Evolutionary conservation across 805 yeast genomes (phyloP).

Genomic region (Saccharomycopsis babjevae): DNA sequence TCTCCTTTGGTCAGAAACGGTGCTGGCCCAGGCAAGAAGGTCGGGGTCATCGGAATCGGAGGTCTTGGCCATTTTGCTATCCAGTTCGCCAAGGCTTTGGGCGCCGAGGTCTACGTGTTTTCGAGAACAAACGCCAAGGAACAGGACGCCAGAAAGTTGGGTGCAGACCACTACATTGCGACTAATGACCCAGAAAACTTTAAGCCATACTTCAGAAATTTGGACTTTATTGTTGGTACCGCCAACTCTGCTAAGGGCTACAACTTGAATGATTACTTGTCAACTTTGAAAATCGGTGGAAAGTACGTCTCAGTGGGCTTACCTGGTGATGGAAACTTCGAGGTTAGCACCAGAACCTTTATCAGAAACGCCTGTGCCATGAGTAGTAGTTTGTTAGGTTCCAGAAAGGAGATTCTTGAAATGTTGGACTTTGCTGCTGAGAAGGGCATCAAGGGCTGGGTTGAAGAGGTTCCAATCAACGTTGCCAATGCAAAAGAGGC

Average conservation of each 20-base stretch:
- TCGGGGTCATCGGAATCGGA: slow-evolving; percentile 48
- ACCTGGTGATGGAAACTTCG: slow-evolving; percentile 36
- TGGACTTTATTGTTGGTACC: slow-evolving; percentile 33
- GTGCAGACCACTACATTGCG: slow-evolving; percentile 46
- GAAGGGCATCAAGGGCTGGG: slow-evolving; percentile 50
- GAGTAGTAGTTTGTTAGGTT: slow-evolving; percentile 35
- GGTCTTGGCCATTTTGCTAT: slow-evolving; percentile 50
- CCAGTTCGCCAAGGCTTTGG: slow-evolving; percentile 47
- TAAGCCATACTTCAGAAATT: background rate
- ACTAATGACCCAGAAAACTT: slow-evolving; percentile 35
- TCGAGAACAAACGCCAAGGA: slow-evolving; percentile 41
- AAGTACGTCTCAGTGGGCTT: slow-evolving; percentile 57
- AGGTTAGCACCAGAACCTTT: slow-evolving; percentile 16
- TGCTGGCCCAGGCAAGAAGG: slow-evolving; percentile 38
- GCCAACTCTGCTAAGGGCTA: slow-evolving; percentile 29
- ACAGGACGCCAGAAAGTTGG: slow-evolving; percentile 38
- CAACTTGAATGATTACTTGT: slow-evolving; percentile 10
- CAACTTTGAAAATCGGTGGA: slow-evolving; percentile 45
- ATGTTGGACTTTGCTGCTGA: slow-evolving; percentile 57
- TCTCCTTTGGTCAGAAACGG: slow-evolving; percentile 52
- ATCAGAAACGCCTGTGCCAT: slow-evolving; percentile 37
- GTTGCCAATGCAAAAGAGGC: slow-evolving; percentile 46
- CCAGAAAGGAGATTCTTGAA: slow-evolving; percentile 53
- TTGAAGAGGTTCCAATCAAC: slow-evolving; percentile 45
- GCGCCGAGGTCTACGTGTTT: slow-evolving; percentile 49